Conservation (phyloP, 2,329 filamentous ascomycete genomes). For the Pestalotiopsis sp. region DNA sequence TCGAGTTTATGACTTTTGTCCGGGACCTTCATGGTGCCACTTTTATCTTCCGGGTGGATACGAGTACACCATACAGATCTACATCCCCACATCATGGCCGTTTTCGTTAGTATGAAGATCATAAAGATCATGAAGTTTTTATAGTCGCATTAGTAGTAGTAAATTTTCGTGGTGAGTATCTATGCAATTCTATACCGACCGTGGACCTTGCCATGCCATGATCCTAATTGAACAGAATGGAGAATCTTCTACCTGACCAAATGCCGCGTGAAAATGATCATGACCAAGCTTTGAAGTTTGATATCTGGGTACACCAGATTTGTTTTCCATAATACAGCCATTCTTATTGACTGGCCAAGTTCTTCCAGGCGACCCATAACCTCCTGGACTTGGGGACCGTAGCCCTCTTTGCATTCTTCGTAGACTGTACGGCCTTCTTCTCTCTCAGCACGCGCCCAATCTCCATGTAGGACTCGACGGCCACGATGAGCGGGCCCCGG, state of each 20-base stretch:
- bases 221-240: background rate
- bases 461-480: conserved; percentile 77
- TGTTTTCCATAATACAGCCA: background rate
- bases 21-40: background rate
- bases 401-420: conserved; percentile 26
- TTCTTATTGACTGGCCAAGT: conserved; percentile 17
- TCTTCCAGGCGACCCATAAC: conserved; percentile 36
- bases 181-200: background rate
- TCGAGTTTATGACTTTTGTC: background rate
- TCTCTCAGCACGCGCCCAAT: conserved; percentile 66
- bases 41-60: background rate
- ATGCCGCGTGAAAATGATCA: background rate
- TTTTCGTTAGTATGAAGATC: background rate
- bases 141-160: background rate
- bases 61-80: background rate
- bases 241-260: background rate
- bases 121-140: background rate
- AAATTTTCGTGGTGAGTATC: background rate
- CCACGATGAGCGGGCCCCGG: conserved; percentile 66
- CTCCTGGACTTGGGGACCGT: conserved; percentile 31
- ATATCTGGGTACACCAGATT: background rate
- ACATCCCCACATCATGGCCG: background rate
- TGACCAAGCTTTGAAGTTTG: background rate
- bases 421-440: conserved; percentile 21
- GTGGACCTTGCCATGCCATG: background rate